Base-by-base conservation (phyloP, 345 rosid genomes). In the Linum lewisii region DNA sequence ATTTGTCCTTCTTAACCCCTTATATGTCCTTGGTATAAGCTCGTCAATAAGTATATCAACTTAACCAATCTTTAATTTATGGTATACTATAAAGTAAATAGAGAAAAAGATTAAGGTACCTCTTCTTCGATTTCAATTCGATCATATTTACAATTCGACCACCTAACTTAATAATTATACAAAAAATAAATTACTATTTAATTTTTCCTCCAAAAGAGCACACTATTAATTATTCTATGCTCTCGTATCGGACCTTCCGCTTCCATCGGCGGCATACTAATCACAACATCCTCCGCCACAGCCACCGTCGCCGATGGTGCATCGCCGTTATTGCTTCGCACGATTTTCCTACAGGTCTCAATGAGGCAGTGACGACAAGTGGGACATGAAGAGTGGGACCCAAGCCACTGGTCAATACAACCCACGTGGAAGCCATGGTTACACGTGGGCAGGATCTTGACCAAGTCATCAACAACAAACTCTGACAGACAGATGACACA, bases 301-400 rank as follows among this genome's bases (percentile, higher is more conserved):
- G 47, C 47, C 47, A 7, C 47, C 14, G 14, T 11, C 18, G 47
- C 47, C 15, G 16, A 3, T 1, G 34, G 32, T 6, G 3, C 4
- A 3, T 4, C 47, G 14, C 1, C 47, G 2, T 16, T 4, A 42
- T 16, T 1, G 34, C n/a, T n/a, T n/a, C 5, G 1, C 18, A 29
- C 7, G 7, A 29, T 1, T 0, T 42, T 42, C 47, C 18, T 14
- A 16, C 47, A 11, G 47, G 47, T 42, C 47, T 42, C 2, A 16
- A 42, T 42, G 47, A 42, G 47, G 47, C 47, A 65, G 22, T 47
- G 69, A 11, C 74, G 64, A 24, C 74, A 70, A 38, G 61, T 65
- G 2, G 74, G 74, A 62, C 74, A 70, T 20, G 74, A 70, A 14
- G 74, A 70, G 74, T 70, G 74, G 6, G 69, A 70, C 45, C 65